Percentiles rank a stretch among this genome's conserved stretches.
These are phyloP conservation scores for Silene conica DNA, from an alignment of 148 eudicot species.

Conservation along the genomic window DNA sequence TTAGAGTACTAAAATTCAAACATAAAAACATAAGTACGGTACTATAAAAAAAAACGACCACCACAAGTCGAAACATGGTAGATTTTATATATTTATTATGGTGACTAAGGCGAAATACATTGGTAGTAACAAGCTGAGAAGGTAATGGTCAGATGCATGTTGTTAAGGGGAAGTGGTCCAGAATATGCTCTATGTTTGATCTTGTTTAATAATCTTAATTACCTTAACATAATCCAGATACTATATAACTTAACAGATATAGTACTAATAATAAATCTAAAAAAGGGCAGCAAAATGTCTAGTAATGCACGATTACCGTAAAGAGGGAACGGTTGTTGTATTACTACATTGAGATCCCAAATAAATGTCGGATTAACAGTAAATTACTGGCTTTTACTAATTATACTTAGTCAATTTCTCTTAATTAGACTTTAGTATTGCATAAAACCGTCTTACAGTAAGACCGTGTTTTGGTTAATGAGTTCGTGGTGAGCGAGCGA, in stretches of 20 bases:
- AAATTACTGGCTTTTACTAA: constrained; percentile 14
- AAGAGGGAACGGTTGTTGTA: constrained; percentile 22
- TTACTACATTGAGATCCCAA: constrained; percentile 35
- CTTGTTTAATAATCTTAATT: neutral
- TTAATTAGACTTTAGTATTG: constrained; percentile 17
- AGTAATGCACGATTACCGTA: constrained; percentile 29
- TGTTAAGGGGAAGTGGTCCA: constrained; percentile 18
- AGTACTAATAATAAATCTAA: neutral
- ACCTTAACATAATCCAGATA: neutral
- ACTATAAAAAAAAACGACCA: no score
- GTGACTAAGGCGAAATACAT: neutral
- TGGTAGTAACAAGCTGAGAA: neutral
- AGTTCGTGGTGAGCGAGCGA: neutral
- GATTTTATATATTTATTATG: no score
- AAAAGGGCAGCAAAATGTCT: constrained; percentile 7
- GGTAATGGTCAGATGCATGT: neutral
- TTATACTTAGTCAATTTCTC: constrained; percentile 22
- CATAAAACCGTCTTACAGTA: no score
- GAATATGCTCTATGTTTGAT: neutral
- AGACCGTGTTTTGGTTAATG: constrained; percentile 17
- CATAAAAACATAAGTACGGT: no score
- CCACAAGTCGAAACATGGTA: no score
- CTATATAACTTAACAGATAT: neutral
- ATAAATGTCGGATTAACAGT: constrained; percentile 29
- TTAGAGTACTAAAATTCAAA: no score